These are phyloP conservation scores for Colletotrichum zoysiae DNA, from an alignment of 2,329 filamentous ascomycete genomes.

Conservation along the genomic window DNA sequence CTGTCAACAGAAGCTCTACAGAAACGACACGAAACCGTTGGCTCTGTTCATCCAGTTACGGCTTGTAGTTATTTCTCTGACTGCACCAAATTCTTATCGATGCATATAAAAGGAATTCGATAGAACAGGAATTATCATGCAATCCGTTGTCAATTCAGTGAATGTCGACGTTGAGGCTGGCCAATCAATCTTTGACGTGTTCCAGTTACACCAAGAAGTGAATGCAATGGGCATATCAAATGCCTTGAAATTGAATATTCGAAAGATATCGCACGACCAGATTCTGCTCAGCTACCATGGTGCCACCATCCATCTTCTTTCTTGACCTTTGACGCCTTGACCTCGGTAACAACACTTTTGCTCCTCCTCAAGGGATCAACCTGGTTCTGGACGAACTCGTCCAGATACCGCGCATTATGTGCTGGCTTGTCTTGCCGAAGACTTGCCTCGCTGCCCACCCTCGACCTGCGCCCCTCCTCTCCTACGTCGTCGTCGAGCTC, in stretches of 20 bases:
- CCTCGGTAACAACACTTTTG: slow-evolving; percentile 27
- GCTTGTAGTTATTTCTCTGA: too few species aligned
- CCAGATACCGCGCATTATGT: slow-evolving; percentile 1
- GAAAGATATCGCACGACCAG: too few species aligned
- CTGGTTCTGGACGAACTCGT: slow-evolving; percentile 25
- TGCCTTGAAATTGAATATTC: background rate
- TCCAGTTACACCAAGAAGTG: too few species aligned
- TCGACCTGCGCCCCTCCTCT: slow-evolving; percentile 29
- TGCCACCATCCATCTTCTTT: slow-evolving; percentile 25
- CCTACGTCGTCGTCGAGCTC: slow-evolving; percentile 37
- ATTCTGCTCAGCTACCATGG: background rate
- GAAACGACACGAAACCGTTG: too few species aligned
- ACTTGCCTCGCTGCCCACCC: slow-evolving; percentile 39
- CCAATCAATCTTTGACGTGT: too few species aligned
- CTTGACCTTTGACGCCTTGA: slow-evolving; percentile 14
- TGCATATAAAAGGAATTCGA: too few species aligned
- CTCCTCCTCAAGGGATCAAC: slow-evolving; percentile 29
- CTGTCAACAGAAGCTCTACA: too few species aligned
- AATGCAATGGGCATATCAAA: background rate
- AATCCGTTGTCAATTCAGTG: too few species aligned
- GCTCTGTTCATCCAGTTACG: too few species aligned
- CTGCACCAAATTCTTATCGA: too few species aligned
- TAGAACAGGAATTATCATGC: too few species aligned
- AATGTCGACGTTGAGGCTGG: too few species aligned
- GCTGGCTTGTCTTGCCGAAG: slow-evolving; percentile 29